Evolutionary conservation across 768 basidiomycete species (phyloP).

Genomic region (Boletus rubropictus): DNA sequence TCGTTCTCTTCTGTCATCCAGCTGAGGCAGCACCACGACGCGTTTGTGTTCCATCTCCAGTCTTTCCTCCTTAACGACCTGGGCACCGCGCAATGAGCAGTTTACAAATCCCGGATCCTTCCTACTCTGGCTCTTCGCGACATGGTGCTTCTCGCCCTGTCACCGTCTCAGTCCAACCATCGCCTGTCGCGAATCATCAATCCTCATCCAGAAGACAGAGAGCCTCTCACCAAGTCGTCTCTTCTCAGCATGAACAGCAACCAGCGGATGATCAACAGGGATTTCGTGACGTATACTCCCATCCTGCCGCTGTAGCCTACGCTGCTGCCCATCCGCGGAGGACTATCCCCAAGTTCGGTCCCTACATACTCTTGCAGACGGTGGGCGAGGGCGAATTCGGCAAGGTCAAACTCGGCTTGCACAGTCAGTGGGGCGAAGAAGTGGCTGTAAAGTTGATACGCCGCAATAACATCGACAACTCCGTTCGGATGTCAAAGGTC

Average conservation of each 20-base stretch:
- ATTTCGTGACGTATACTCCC: slow-evolving; percentile 72
- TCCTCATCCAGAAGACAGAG: slow-evolving; percentile 53
- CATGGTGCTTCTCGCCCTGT: slow-evolving; percentile 44
- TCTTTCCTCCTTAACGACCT: neutral
- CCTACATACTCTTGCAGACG: slow-evolving; percentile 92
- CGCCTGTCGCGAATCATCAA: slow-evolving; percentile 38
- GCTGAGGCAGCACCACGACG: slow-evolving; percentile 13
- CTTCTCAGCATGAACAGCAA: slow-evolving; percentile 40
- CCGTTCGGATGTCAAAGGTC: slow-evolving; percentile 87
- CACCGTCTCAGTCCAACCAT: slow-evolving; percentile 52
- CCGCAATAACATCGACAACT: slow-evolving; percentile 83
- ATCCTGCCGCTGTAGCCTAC: slow-evolving; percentile 82
- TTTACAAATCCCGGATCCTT: slow-evolving; percentile 42
- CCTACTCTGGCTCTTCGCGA: slow-evolving; percentile 43
- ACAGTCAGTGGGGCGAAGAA: slow-evolving; percentile 90
- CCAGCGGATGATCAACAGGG: slow-evolving; percentile 40
- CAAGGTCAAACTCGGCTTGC: slow-evolving; percentile 97
- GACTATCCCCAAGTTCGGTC: slow-evolving; percentile 91
- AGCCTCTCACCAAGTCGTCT: slow-evolving; percentile 67
- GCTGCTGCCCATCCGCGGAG: slow-evolving; percentile 76
- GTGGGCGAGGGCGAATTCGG: slow-evolving; percentile 98
- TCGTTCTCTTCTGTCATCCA: slow-evolving; percentile 12
- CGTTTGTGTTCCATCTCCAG: slow-evolving; percentile 21
- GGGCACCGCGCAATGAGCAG: slow-evolving; percentile 21
- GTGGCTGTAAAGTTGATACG: slow-evolving; percentile 98